Base-by-base conservation (phyloP, 192 early-diverging fungal genomes). In the Funneliformis geosporum region DNA sequence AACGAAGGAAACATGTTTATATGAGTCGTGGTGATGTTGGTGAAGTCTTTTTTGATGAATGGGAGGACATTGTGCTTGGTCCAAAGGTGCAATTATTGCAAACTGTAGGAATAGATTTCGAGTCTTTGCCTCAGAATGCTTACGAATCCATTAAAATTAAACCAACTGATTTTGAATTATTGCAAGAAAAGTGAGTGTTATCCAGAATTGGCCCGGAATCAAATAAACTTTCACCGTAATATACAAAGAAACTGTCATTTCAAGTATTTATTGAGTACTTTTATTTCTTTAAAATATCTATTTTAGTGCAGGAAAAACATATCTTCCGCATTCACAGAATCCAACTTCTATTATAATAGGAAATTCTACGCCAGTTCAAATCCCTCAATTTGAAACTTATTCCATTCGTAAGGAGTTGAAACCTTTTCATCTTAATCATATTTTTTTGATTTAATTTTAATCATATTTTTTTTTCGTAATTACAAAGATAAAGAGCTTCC, bases 91-190 rank as follows among this genome's bases (percentile, higher is more conserved):
- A 23, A 18, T 21, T 75, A 2, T 59, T 75, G 11, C 73, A 61
- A 40, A 14, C 55, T 11, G 59, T 61, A 16, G 73, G 73, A 38
- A 42, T 75, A 39, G 39, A 62, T 61, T 40, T 75, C 25, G 50
- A 61, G 16, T 25, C 25, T 18, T 38, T 78, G 1, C 76, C 76
- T 28, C 21, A 78, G 40, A 78, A 78, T 38, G 43, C 40, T 23
- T 79, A 79, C 42, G 42, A 65, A 1, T 47, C 43, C 70, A 14
- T 79, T 23, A 79, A 70, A 79, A n/a, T 79, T 44, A 66, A 33
- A 79, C 16, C 62, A 38, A 12, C 55, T 3, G 77, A 70, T 44
- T 62, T 79, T 5, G 46, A 79, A 44, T 7, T 79, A 33, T 42
- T 79, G 18, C 5, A 14, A 33, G 47, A 59, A 60, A 21, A 70